A percentile compares a stretch with the other conserved stretches of the same genome.
These are phyloP conservation scores for Heracleum sosnowskyi DNA, from an alignment of 129 eudicot genomes.

Conservation along the genomic window DNA sequence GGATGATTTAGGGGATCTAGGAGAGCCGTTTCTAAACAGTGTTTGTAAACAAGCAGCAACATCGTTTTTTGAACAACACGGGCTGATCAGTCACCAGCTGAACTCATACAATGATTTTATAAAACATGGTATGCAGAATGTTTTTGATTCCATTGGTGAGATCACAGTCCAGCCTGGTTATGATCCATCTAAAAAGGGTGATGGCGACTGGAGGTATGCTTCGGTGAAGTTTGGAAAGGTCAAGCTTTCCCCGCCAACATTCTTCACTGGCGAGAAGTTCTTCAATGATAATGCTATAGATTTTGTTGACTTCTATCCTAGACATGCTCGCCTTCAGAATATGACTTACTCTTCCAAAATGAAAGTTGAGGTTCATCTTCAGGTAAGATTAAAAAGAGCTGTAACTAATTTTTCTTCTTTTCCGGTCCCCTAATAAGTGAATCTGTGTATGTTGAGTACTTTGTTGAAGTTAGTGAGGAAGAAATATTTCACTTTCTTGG, in stretches of 20 bases:
- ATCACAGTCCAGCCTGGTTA: conserved; percentile 52
- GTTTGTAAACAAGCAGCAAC: conserved; percentile 60
- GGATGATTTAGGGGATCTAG: conserved; percentile 27
- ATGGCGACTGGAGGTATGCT: conserved; percentile 53
- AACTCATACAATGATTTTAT: conserved; percentile 75
- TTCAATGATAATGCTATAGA: conserved; percentile 46
- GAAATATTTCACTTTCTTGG: neutral
- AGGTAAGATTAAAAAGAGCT: conserved; percentile 34
- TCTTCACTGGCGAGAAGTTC: conserved; percentile 68
- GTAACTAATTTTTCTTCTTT: neutral
- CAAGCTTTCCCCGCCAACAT: conserved; percentile 55
- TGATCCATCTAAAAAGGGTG: conserved; percentile 67
- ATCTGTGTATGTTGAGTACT: neutral
- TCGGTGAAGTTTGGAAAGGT: conserved; percentile 66
- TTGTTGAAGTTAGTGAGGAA: neutral
- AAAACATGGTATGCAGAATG: conserved; percentile 52
- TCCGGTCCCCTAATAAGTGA: neutral
- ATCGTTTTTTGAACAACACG: conserved; percentile 58
- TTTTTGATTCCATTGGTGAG: conserved; percentile 70
- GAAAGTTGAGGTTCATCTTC: conserved; percentile 45
- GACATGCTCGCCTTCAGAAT: conserved; percentile 93
- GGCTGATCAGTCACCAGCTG: conserved; percentile 74
- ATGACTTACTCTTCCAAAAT: conserved; percentile 86
- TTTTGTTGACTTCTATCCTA: conserved; percentile 43
- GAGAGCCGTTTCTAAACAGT: conserved; percentile 28